Base-by-base conservation (phyloP, 1,284 basidiomycete genomes). In the Earliella scabrosa region DNA sequence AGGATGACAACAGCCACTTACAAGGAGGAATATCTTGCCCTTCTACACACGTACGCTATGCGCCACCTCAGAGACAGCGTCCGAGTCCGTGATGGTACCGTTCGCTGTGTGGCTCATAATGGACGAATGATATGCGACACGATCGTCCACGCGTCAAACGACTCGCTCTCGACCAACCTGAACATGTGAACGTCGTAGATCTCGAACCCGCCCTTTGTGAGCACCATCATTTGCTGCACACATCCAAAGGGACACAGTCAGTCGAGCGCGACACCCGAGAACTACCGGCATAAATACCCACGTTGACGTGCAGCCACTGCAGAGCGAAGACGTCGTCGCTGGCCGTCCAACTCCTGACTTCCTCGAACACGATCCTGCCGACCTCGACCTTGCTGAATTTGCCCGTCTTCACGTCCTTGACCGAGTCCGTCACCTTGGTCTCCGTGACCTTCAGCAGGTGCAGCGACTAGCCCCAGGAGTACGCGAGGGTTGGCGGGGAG, bases 21-120 rank as follows among this genome's bases (percentile, higher is more conserved):
- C 95, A 60, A 99, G 78, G 26, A 95, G 69, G 71, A 98, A 98
- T 20, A 97, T 82, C 69, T 95, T 97, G 38, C 93, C 92, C 67
- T 96, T 95, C 73, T 97, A 93, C 2, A 86, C 78, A 23, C 87
- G 80, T 43, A 97, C 73, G 67, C 93, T 94, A 66, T 92, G 90
- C 4, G 82, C 76, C 27, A 93, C 75, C 59, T 86, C 79, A 50
- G 76, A 71, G 7, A 82, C 74, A 11, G 82, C 77, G 50, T 82
- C 81, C 2, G 74, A 64, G 60, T 83, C 82, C 2, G 81, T 72
- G 13, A 79, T 63, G 8, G 77, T 71, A 14, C 81, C 80, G 52
- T 80, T 77, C 1, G 73, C 68, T 1, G 82, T 83, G 31, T 76
- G 74, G 24, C 72, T 67, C 44, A 83, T 73, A 8, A 81, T 78